Percentiles rank a stretch among this genome's conserved stretches.
Conservation (phyloP, 805 yeast species). For the Hanseniaspora valbyensis region DNA sequence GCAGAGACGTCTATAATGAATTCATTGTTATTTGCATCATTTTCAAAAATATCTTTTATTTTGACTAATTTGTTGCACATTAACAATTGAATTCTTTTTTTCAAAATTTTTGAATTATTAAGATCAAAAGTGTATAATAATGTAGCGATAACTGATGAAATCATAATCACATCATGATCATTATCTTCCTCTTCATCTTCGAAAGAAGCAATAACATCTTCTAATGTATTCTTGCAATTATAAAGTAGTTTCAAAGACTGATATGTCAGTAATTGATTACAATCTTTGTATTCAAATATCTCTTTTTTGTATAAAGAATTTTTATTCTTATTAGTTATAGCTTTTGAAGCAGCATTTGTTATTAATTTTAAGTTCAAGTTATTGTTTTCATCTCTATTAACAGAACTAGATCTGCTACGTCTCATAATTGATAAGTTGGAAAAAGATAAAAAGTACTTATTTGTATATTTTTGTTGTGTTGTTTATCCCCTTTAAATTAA, state of each 20-base stretch:
- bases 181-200: slow-evolving; percentile 21
- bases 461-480: neutral
- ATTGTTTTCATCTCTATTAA: neutral
- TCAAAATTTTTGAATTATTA: slow-evolving; percentile 21
- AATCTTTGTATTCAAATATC: slow-evolving; percentile 12
- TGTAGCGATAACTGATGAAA: slow-evolving; percentile 1
- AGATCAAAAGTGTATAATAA: slow-evolving; percentile 7
- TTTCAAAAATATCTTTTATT: slow-evolving; percentile 19
- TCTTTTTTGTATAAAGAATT: slow-evolving; percentile 1
- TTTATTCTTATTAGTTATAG: neutral
- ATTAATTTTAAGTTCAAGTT: neutral
- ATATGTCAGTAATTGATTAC: neutral
- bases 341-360: slow-evolving; percentile 10
- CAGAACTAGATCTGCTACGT: neutral
- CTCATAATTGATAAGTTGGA: no score
- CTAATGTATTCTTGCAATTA: neutral
- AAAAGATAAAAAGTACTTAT: no score
- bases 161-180: slow-evolving; percentile 1
- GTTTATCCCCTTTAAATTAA: no score
- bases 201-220: slow-evolving; percentile 22
- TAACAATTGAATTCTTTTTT: slow-evolving; percentile 32
- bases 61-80: slow-evolving; percentile 25
- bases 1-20: slow-evolving; percentile 19
- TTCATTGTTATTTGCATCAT: neutral
- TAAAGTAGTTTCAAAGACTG: neutral